Percentiles rank a stretch among this genome's conserved stretches.
phyloP scores from a whole-genome alignment of 2,329 filamentous ascomycete species.

The Shiraia sp. region DNA sequence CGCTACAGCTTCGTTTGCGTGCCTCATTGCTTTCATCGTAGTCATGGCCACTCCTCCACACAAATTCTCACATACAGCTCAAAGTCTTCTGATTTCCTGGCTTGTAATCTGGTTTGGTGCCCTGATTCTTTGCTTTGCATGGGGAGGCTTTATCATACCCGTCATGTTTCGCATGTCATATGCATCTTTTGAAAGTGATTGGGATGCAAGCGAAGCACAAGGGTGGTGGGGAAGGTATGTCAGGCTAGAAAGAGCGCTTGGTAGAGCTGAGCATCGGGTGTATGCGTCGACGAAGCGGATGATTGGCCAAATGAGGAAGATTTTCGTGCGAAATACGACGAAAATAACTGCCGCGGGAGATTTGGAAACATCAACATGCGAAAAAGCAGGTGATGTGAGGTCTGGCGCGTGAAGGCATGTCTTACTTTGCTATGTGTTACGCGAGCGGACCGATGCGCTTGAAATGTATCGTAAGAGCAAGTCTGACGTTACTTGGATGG shows the following conservation, averaged over 20 bases:
- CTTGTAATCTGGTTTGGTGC: not conserved
- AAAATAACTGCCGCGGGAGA: no score
- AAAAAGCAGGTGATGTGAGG: no score
- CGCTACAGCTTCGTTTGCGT: not conserved
- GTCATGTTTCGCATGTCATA: constrained; percentile 5
- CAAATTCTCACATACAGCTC: not conserved
- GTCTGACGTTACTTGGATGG: no score
- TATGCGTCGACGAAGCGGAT: not conserved
- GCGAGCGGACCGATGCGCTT: no score
- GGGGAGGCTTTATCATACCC: constrained; percentile 1
- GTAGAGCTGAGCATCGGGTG: not conserved
- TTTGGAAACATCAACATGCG: no score
- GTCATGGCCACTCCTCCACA: constrained; percentile 2
- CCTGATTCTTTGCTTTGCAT: not conserved
- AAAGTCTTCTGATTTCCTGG: not conserved
- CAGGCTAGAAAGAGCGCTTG: not conserved
- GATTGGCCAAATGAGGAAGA: no score
- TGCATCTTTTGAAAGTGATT: constrained; percentile 4
- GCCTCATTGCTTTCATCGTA: constrained; percentile 5
- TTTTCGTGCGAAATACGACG: no score
- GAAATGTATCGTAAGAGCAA: no score
- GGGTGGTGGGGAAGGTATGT: constrained; percentile 6
- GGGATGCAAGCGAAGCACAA: not conserved
- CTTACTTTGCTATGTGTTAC: no score
- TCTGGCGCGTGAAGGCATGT: no score